Base-by-base conservation (phyloP, 495 filamentous ascomycete species). In the Staphylotrichum longicolle region DNA sequence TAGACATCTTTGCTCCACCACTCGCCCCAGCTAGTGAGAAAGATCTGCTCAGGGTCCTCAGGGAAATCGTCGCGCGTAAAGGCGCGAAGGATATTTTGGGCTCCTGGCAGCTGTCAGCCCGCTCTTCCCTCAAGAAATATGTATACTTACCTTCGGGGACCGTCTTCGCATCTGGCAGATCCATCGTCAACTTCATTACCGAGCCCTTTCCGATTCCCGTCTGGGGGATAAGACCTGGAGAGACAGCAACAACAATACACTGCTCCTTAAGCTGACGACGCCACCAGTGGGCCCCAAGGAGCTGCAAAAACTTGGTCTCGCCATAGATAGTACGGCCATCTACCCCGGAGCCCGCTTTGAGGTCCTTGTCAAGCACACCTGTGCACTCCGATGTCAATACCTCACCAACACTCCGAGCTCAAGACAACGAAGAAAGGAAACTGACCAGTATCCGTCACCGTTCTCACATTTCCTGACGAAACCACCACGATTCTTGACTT, bases 281-380 rank as follows among this genome's bases (percentile, higher is more conserved):
- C 78, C 78, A 80, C 77, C 77, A 80, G 51, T 80, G 77, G 8
- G 77, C 74, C 34, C 67, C 65, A 12, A 80, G 73, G 3, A 80
- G 69, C 61, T 78, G 73, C 27, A 73, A 64, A 39, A 80, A 80
- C 60, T 80, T 80, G 12, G 72, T 72, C 44, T 69, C 66, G 27
- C 54, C 4, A 53, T 80, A 80, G 6, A 73, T 52, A 3, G 32
- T 64, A 0, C 33, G 9, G 7, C 42, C 56, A 3, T 63, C 60
- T 8, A 63, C 63, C 2, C 69, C 72, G 6, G 74, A 67, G 9
- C 60, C 68, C 4, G 60, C 68, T 40, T 70, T 69, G 35, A 77
- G 60, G 11, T 74, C 68, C 1, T 67, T 34, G 4, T 78, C 74
- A 0, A 80, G 69, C 2, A 55, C 34, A 2, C 9, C 54, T 57